These are phyloP conservation scores for Macroventuria anomochaeta DNA, from an alignment of 2,329 filamentous ascomycete species.

Conservation along the genomic window DNA sequence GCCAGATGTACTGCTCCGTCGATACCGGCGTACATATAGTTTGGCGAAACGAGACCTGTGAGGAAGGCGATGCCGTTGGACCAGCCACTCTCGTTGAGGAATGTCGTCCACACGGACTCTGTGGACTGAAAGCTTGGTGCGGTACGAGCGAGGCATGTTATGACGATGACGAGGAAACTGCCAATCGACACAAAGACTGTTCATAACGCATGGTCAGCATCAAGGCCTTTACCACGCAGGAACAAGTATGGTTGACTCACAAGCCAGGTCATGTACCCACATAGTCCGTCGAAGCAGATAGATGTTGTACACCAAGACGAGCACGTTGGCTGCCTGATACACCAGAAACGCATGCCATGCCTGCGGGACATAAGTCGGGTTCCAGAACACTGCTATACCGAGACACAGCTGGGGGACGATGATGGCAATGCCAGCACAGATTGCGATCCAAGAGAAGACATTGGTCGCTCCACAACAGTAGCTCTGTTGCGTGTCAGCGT, in stretches of 20 bases:
- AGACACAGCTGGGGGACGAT: conserved; percentile 21
- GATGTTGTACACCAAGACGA: conserved; percentile 23
- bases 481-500: conserved; percentile 10
- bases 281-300: conserved; percentile 24
- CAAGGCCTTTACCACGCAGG: neutral
- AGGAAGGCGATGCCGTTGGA: conserved; percentile 51
- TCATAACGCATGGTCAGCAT: neutral
- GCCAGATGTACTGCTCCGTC: conserved; percentile 40
- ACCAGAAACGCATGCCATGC: conserved; percentile 26
- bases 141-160: conserved; percentile 53
- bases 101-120: conserved; percentile 53
- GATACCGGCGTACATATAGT: conserved; percentile 29
- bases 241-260: conserved; percentile 6
- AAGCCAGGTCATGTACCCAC: conserved; percentile 27
- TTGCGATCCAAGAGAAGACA: conserved; percentile 26
- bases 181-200: conserved; percentile 19
- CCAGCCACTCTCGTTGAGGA: conserved; percentile 56
- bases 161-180: conserved; percentile 56
- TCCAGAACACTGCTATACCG: conserved; percentile 18
- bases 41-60: conserved; percentile 39
- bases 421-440: conserved; percentile 26
- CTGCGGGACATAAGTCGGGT: conserved; percentile 16
- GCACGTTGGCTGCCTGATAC: conserved; percentile 21
- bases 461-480: conserved; percentile 26
- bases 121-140: conserved; percentile 33